phyloP scores from a whole-genome alignment of 345 rosid genomes.

The Lagerstroemia speciosa region DNA sequence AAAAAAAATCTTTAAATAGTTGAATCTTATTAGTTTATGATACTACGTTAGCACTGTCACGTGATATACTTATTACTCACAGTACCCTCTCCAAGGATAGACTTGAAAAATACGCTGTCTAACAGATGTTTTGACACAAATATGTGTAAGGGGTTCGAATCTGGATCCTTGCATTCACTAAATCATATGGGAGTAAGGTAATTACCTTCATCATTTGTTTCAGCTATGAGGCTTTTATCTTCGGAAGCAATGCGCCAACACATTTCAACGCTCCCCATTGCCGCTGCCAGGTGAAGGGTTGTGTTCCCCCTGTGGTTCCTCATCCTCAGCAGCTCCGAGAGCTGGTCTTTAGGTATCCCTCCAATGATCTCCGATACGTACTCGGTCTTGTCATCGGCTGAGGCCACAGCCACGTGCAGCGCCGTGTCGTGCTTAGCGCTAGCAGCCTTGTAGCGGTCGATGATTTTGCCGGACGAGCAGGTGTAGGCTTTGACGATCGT shows the following conservation, averaged over 20 bases:
- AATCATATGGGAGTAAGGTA: too few relatives aligned
- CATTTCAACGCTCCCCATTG: not conserved
- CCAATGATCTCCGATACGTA: not conserved
- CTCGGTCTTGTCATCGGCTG: not conserved
- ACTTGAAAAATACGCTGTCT: too few relatives aligned
- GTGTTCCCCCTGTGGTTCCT: not conserved
- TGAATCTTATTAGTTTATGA: too few relatives aligned
- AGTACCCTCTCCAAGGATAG: too few relatives aligned
- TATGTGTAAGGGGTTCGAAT: too few relatives aligned
- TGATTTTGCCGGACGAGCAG: not conserved
- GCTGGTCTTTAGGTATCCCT: not conserved
- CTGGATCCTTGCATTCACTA: too few relatives aligned
- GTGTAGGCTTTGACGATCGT: not conserved
- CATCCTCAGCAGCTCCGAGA: not conserved
- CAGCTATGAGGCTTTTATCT: not conserved
- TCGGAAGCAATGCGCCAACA: not conserved
- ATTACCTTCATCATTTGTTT: not conserved
- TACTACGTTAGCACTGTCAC: too few relatives aligned
- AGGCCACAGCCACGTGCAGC: not conserved
- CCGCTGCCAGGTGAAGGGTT: not conserved
- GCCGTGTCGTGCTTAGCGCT: not conserved
- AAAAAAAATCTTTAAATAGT: too few relatives aligned
- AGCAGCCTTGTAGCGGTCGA: not conserved
- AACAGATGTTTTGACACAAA: too few relatives aligned
- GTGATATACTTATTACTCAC: too few relatives aligned